A percentile compares a stretch with the other conserved stretches of the same genome.
phyloP scores from a whole-genome alignment of 805 yeast genomes.

The Jamesozyma jinghongensis region DNA sequence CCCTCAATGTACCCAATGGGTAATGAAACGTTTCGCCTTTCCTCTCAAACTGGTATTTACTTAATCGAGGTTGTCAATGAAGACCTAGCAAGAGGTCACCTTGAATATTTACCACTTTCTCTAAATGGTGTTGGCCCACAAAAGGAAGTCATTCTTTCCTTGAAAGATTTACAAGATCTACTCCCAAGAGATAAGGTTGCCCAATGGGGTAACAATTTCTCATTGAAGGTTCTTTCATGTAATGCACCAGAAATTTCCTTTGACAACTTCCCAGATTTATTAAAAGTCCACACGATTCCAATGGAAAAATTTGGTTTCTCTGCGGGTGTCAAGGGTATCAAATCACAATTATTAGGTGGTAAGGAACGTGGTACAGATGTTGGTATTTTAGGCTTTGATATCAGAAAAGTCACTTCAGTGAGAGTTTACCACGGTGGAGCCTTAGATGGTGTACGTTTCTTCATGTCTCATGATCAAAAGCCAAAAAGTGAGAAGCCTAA shows the following conservation, averaged over 20 bases:
- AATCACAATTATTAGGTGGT: slow-evolving; percentile 24
- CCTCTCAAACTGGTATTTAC: slow-evolving; percentile 59
- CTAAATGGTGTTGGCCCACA: slow-evolving; percentile 58
- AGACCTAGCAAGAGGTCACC: slow-evolving; percentile 41
- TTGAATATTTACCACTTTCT: slow-evolving; percentile 50
- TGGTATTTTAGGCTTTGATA: slow-evolving; percentile 23
- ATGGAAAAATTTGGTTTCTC: slow-evolving; percentile 26
- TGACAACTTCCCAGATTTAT: slow-evolving; percentile 35
- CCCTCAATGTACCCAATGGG: slow-evolving; percentile 43
- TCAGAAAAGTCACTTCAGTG: slow-evolving; percentile 37
- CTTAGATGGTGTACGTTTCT: slow-evolving; percentile 69
- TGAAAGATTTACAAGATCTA: slow-evolving; percentile 35
- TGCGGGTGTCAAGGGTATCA: slow-evolving; percentile 16
- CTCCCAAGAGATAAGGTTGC: slow-evolving; percentile 25
- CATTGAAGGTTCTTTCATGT: slow-evolving; percentile 46
- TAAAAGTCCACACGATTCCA: slow-evolving; percentile 13
- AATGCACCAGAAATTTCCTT: slow-evolving; percentile 53
- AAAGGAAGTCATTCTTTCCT: slow-evolving; percentile 39
- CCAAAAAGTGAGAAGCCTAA: not conserved
- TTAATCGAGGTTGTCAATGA: slow-evolving; percentile 62
- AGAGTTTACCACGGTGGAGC: slow-evolving; percentile 69
- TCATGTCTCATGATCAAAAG: slow-evolving; percentile 14
- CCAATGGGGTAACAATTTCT: slow-evolving; percentile 25
- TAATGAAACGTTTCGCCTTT: slow-evolving; percentile 37
- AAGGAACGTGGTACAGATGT: slow-evolving; percentile 22